phyloP scores from a whole-genome alignment of 306 rosid species.

The Rosa chinensis region DNA sequence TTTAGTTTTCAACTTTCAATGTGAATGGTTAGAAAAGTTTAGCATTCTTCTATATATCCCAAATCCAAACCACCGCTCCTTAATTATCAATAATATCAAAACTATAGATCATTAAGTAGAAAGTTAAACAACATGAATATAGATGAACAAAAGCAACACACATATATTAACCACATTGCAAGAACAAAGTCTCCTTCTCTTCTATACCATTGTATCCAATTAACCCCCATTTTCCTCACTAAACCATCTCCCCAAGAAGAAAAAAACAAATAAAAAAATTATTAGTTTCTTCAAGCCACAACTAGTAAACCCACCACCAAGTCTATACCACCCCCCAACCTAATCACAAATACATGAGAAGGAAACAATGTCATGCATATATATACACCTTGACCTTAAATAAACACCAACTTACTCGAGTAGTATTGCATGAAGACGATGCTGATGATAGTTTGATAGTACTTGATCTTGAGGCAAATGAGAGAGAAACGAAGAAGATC shows the following conservation, averaged over 20 bases:
- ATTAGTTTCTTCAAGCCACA: slow-evolving; percentile 36
- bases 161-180: slow-evolving; percentile 28
- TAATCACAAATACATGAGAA: slow-evolving; percentile 20
- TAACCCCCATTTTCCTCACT: slow-evolving; percentile 23
- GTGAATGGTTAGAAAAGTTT: not conserved
- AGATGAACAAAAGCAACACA: slow-evolving; percentile 20
- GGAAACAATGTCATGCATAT: slow-evolving; percentile 11
- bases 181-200: slow-evolving; percentile 45
- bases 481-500: slow-evolving; percentile 66
- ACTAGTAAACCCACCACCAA: slow-evolving; percentile 34
- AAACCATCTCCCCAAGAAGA: slow-evolving; percentile 13
- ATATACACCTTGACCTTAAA: slow-evolving; percentile 5
- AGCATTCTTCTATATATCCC: not conserved
- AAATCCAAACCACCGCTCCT: not conserved
- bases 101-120: not conserved
- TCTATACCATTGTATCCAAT: slow-evolving; percentile 48
- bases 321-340: slow-evolving; percentile 26
- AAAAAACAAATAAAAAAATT: slow-evolving; percentile 29
- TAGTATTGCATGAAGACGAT: not conserved
- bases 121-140: slow-evolving; percentile 3
- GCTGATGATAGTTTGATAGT: slow-evolving; percentile 17
- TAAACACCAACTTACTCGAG: slow-evolving; percentile 13
- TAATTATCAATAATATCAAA: not conserved
- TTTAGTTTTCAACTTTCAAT: not conserved
- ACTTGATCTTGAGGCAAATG: slow-evolving; percentile 21